These are phyloP conservation scores for Edaphochlamys debaryana DNA, from an alignment of 139 green algal species.

Conservation along the genomic window DNA sequence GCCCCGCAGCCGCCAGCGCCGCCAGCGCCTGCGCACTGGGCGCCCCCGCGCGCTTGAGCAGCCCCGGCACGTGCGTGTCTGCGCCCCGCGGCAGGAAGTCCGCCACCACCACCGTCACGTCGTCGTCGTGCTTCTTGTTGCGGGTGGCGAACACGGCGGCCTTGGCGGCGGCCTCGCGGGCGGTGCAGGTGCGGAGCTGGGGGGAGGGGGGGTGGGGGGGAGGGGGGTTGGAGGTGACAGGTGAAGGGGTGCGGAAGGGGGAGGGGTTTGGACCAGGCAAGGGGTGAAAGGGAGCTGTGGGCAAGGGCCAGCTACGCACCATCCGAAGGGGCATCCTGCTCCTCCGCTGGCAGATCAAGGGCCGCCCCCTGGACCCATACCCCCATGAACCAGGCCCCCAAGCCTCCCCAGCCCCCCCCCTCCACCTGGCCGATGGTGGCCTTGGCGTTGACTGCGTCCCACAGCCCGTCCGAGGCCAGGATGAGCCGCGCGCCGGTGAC, in stretches of 20 bases:
- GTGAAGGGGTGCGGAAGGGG: not conserved
- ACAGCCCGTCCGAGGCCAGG: constrained; percentile 92
- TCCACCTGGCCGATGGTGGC: constrained; percentile 57
- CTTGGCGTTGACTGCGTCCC: constrained; percentile 86
- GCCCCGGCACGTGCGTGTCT: constrained; percentile 34
- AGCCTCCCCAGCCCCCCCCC: not conserved
- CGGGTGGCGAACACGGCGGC: constrained; percentile 33
- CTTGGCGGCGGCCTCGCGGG: constrained; percentile 20
- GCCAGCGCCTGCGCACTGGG: not conserved
- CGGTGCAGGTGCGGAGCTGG: constrained; percentile 26
- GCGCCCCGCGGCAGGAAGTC: constrained; percentile 59
- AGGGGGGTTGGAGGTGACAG: not conserved
- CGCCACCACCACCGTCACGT: constrained; percentile 63
- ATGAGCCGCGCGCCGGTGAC: constrained; percentile 81
- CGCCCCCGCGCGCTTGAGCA: constrained; percentile 2
- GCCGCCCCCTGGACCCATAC: too few species aligned
- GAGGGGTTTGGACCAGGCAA: not conserved
- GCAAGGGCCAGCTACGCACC: too few species aligned
- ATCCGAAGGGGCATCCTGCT: too few species aligned
- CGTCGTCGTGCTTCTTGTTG: constrained; percentile 30
- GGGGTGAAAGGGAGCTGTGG: too few species aligned
- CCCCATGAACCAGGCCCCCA: too few species aligned
- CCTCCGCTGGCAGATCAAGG: too few species aligned
- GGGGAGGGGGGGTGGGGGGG: too few species aligned
- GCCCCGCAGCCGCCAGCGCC: not conserved